Percentiles rank a stretch among this genome's conserved stretches.
Evolutionary conservation across 352 stramenopile species (phyloP).

Genomic region (Phytopythium oedochilum): DNA sequence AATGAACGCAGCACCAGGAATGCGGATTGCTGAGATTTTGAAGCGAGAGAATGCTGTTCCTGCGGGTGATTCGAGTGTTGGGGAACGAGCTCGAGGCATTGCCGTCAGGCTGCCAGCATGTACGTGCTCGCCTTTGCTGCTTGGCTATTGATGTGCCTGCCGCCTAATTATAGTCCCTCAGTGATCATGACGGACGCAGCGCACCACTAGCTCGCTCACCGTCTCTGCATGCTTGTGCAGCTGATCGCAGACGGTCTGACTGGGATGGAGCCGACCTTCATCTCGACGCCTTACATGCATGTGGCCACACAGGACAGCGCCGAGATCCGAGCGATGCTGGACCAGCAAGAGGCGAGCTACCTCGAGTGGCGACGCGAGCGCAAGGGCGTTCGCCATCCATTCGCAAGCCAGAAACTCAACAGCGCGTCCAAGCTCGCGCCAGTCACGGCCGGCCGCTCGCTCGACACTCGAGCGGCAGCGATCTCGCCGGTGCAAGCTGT

Average conservation of each 20-base stretch:
- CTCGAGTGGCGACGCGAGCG: constrained; percentile 25
- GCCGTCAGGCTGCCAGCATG: background rate
- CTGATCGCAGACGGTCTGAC: background rate
- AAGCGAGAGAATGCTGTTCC: background rate
- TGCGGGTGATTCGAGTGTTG: background rate
- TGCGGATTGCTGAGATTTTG: background rate
- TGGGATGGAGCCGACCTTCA: constrained; percentile 56
- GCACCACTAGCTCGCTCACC: background rate
- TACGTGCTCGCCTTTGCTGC: background rate
- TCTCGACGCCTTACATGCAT: constrained; percentile 47
- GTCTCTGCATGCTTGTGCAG: too few relatives aligned
- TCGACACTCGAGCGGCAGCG: background rate
- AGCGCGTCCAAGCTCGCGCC: constrained; percentile 4
- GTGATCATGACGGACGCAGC: background rate
- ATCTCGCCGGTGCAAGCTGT: background rate
- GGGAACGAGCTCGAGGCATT: background rate
- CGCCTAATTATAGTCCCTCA: background rate
- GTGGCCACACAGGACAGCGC: constrained; percentile 24
- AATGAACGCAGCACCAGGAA: background rate
- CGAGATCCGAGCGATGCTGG: constrained; percentile 47
- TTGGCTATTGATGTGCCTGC: background rate
- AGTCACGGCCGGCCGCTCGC: background rate
- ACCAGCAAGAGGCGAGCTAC: constrained; percentile 46
- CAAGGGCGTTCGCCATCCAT: constrained; percentile 35
- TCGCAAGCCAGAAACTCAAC: constrained; percentile 56